These are phyloP conservation scores for Tetratostichococcus sp. DNA, from an alignment of 139 green algal genomes.

Conservation along the genomic window DNA sequence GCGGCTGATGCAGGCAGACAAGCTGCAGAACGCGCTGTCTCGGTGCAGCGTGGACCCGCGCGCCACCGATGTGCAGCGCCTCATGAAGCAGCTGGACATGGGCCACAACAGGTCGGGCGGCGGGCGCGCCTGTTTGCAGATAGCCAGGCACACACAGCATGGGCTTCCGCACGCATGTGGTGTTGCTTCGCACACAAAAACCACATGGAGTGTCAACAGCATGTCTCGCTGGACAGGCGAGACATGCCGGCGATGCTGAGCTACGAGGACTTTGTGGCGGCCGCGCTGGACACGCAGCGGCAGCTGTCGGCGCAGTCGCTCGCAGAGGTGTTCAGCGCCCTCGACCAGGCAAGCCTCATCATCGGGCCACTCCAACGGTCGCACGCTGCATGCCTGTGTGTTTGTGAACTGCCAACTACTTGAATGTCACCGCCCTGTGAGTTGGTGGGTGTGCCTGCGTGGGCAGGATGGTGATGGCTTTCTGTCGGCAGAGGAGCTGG, in stretches of 20 bases:
- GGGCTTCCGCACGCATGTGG: too few relatives aligned
- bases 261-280: constrained; percentile 58
- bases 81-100: neutral
- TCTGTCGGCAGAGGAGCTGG: constrained; percentile 17
- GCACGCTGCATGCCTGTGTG: too few relatives aligned
- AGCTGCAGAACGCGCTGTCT: neutral
- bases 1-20: neutral
- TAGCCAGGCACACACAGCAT: too few relatives aligned
- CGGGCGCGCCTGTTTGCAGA: too few relatives aligned
- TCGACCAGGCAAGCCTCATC: constrained; percentile 9
- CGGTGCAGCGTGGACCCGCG: neutral
- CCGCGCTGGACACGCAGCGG: constrained; percentile 43
- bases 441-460: too few relatives aligned
- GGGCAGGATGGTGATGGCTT: constrained; percentile 18
- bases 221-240: too few relatives aligned
- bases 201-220: too few relatives aligned
- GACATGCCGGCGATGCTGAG: constrained; percentile 46
- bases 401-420: too few relatives aligned
- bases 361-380: too few relatives aligned
- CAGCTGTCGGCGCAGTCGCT: constrained; percentile 22
- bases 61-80: neutral
- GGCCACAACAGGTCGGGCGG: too few relatives aligned
- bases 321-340: constrained; percentile 13
- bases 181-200: too few relatives aligned
- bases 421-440: too few relatives aligned